Base-by-base conservation (phyloP, 1,139 yeast genomes). In the Saccharomyces hybrid region DNA sequence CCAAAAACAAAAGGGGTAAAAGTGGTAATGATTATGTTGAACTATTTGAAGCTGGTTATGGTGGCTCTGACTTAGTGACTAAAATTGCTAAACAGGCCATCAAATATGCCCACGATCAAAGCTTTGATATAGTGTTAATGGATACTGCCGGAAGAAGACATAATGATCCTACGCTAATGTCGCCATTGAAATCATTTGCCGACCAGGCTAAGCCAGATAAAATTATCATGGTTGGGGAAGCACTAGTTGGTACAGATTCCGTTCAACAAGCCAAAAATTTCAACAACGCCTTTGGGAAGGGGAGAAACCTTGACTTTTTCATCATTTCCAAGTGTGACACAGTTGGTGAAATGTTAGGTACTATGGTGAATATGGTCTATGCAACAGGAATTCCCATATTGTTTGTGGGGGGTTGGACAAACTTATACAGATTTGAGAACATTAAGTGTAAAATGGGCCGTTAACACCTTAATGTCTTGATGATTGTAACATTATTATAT, bases 71-170 rank as follows among this genome's bases (percentile, higher is more conserved):
- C 66, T 79, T 86, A 61, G 95, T 95, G 3, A 96, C 96, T 0
- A 86, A 87, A 55, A 90, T 95, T 53, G 99, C 99, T n/a, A 88
- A 84, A 60, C 88, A 87, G 72, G 97, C 99, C 0, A 88, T 93
- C 50, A 84, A 86, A 59, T 80, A 80, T 67, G 96, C 88, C 1
- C 79, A 79, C 42, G 78, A 80, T 53, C 76, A 81, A 52, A 75
- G 79, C 14, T 93, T 81, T 65, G 98, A 93, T 67, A 84, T 95
- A 29, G 96, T 93, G 7, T 76, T 93, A 58, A 88, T 93, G 77
- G 99, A 93, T 72, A 93, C 99, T 6, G 99, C 99, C 0, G 99
- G 99, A 42, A 81, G 99, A 74, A 84, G 99, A 53, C 99, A 95
- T 68, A 90, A 95, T 60, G 97, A 95, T 69, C 88, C 95, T 28